A percentile compares a stretch with the other conserved stretches of the same genome.
Evolutionary conservation across 176 grass and related monocot genomes (phyloP).

Genomic region (Cenchrus americanus): DNA sequence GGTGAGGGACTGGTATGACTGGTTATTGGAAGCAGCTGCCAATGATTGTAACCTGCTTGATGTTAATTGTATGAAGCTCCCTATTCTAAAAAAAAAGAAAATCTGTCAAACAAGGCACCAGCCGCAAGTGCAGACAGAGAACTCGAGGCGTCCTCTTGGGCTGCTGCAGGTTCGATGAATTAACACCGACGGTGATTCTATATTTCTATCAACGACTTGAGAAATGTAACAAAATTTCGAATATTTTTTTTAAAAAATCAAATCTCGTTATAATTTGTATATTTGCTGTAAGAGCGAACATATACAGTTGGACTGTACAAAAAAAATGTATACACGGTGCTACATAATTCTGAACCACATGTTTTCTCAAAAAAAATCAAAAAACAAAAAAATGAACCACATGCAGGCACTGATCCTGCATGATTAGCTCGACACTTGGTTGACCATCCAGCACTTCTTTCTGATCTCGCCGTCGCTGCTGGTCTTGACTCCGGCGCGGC

Average conservation of each 20-base stretch:
- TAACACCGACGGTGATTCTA: too few relatives aligned
- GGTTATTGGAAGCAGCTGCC: too few relatives aligned
- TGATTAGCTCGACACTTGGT: not conserved
- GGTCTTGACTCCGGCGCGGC: slow-evolving; percentile 18
- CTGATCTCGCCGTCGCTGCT: slow-evolving; percentile 46
- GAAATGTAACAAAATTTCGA: not conserved
- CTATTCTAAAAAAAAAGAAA: too few relatives aligned
- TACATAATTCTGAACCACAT: not conserved
- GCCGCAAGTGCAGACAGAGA: too few relatives aligned
- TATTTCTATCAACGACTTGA: too few relatives aligned
- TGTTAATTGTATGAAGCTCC: too few relatives aligned
- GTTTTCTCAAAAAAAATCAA: not conserved
- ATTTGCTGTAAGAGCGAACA: not conserved
- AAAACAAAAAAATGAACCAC: not conserved
- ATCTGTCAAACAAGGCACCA: too few relatives aligned
- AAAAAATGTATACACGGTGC: not conserved
- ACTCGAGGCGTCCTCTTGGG: too few relatives aligned
- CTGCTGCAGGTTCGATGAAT: too few relatives aligned
- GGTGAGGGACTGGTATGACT: too few relatives aligned
- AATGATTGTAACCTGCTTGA: too few relatives aligned
- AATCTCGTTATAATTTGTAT: not conserved
- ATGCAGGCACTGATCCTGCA: not conserved
- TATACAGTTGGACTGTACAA: not conserved
- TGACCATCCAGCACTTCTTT: slow-evolving; percentile 44
- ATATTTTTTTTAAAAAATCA: not conserved